Percentiles rank a stretch among this genome's conserved stretches.
Conservation (phyloP, 345 rosid species). For the Brassica cretica region DNA sequence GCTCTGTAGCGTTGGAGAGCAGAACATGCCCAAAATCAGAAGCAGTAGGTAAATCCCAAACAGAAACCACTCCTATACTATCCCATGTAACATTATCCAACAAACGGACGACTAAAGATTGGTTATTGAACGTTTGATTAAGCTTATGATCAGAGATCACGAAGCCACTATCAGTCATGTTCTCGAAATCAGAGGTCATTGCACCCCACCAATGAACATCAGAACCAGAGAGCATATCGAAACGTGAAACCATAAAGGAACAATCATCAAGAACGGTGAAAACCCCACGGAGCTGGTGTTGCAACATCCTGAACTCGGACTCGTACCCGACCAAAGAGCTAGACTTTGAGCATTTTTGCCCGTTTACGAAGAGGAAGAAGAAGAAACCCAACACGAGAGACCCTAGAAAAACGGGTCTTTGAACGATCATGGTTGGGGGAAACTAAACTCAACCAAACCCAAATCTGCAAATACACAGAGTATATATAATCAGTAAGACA, state of each 20-base stretch:
- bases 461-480: conserved; percentile 37
- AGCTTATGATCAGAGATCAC: conserved; percentile 61
- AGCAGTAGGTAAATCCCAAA: conserved; percentile 69
- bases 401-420: conserved; percentile 38
- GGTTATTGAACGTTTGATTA: conserved; percentile 66
- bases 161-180: conserved; percentile 64
- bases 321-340: conserved; percentile 63
- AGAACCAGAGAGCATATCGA: conserved; percentile 79
- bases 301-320: conserved; percentile 76
- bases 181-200: conserved; percentile 47
- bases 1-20: conserved; percentile 43
- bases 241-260: conserved; percentile 72
- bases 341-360: conserved; percentile 64
- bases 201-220: conserved; percentile 94
- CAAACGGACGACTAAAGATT: conserved; percentile 60
- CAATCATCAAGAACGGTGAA: conserved; percentile 75
- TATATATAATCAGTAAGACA: conserved; percentile 23
- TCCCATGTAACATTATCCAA: conserved; percentile 64
- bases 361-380: conserved; percentile 40
- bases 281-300: conserved; percentile 81
- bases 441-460: conserved; percentile 41
- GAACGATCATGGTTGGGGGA: conserved; percentile 44
- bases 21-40: conserved; percentile 82
- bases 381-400: conserved; percentile 44
- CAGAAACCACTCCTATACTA: conserved; percentile 52